These are phyloP conservation scores for Thermomucor indicae-seudaticae DNA, from an alignment of 371 early-diverging fungal species.

Conservation along the genomic window DNA sequence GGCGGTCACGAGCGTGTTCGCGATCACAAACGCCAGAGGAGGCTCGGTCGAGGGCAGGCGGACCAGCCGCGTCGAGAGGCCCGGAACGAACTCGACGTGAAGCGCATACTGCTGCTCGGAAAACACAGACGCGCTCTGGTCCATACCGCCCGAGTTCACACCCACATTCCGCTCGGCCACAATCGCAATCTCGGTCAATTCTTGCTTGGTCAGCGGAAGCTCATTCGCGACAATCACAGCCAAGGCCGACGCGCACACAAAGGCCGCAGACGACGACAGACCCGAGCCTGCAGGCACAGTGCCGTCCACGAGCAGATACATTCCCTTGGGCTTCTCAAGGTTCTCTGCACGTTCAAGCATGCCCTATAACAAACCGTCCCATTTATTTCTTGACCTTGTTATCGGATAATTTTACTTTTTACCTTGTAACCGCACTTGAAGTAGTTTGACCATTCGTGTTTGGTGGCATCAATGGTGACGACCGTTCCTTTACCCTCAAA, in stretches of 20 bases:
- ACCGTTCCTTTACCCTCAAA: slow-evolving; percentile 43
- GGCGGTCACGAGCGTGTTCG: slow-evolving; percentile 83
- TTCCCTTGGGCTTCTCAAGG: slow-evolving; percentile 57
- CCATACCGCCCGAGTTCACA: slow-evolving; percentile 88
- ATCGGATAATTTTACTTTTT: not conserved
- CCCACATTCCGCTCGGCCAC: slow-evolving; percentile 81
- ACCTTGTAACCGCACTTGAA: slow-evolving; percentile 85
- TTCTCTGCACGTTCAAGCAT: slow-evolving; percentile 54
- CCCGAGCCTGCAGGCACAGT: slow-evolving; percentile 85
- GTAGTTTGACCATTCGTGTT: slow-evolving; percentile 83
- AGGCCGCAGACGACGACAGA: slow-evolving; percentile 82
- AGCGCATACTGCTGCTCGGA: slow-evolving; percentile 68
- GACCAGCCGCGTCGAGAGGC: slow-evolving; percentile 62
- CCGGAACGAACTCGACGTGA: slow-evolving; percentile 84
- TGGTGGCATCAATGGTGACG: slow-evolving; percentile 66
- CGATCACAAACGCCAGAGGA: slow-evolving; percentile 78
- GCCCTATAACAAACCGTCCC: slow-evolving; percentile 38
- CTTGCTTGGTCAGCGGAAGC: slow-evolving; percentile 51
- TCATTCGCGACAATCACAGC: slow-evolving; percentile 62
- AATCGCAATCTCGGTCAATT: slow-evolving; percentile 75
- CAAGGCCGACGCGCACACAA: slow-evolving; percentile 76
- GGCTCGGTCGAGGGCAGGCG: slow-evolving; percentile 51
- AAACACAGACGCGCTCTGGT: slow-evolving; percentile 87
- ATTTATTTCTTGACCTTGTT: too few relatives aligned
- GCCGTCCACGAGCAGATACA: slow-evolving; percentile 71